These are phyloP conservation scores for Aspergillus hancockii DNA, from an alignment of 495 filamentous ascomycete species.

Conservation along the genomic window DNA sequence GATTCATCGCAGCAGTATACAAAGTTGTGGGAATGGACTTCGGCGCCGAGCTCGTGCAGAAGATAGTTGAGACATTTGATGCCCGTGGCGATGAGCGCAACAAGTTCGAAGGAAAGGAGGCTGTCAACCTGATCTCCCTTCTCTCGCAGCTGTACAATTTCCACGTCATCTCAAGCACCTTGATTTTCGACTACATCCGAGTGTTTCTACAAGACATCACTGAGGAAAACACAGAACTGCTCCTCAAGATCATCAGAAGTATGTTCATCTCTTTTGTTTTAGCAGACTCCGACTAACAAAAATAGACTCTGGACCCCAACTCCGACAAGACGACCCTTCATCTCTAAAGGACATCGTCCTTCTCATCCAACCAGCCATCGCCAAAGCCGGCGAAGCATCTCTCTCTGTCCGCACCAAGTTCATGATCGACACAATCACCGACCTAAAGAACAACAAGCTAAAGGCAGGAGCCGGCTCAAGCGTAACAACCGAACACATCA, in stretches of 20 bases:
- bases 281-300: background rate
- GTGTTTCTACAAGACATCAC: constrained; percentile 72
- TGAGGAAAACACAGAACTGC: constrained; percentile 87
- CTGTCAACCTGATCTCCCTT: constrained; percentile 77
- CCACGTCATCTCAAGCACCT: constrained; percentile 75
- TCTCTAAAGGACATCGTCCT: constrained; percentile 89
- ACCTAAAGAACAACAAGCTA: constrained; percentile 89
- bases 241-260: constrained; percentile 82
- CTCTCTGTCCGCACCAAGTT: constrained; percentile 91
- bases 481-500: constrained; percentile 72
- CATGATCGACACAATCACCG: constrained; percentile 96
- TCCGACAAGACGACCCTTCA: constrained; percentile 87
- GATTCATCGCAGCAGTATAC: constrained; percentile 85
- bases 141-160: constrained; percentile 90
- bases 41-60: constrained; percentile 80
- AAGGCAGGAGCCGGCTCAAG: constrained; percentile 68
- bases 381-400: constrained; percentile 63
- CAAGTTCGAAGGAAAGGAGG: constrained; percentile 62
- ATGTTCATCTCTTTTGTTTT: background rate
- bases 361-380: constrained; percentile 70
- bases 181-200: constrained; percentile 89
- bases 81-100: constrained; percentile 38
- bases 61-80: constrained; percentile 69
- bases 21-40: constrained; percentile 84
- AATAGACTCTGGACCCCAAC: constrained; percentile 68